These are phyloP conservation scores for Beverwykella pulmonaria DNA, from an alignment of 495 filamentous ascomycete genomes.

Conservation along the genomic window DNA sequence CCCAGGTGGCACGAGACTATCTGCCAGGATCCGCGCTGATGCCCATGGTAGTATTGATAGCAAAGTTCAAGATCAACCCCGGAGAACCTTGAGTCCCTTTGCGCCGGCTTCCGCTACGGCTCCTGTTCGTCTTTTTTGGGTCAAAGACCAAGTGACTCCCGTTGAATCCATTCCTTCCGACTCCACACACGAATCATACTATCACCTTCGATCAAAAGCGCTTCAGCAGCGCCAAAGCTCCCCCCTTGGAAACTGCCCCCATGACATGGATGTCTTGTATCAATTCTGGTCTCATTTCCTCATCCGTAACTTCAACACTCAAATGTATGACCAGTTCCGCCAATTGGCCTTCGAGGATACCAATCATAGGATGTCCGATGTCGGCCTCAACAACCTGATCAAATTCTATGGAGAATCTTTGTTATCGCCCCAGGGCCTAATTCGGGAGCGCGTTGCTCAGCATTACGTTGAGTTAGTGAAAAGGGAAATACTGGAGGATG, in stretches of 20 bases:
- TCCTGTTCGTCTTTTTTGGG: conserved; percentile 48
- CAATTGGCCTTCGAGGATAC: conserved; percentile 70
- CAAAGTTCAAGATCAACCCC: conserved; percentile 21
- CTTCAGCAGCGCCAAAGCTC: conserved; percentile 59
- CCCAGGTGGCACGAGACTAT: conserved; percentile 11
- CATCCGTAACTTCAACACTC: conserved; percentile 71
- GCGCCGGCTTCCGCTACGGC: conserved; percentile 3
- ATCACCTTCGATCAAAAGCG: conserved; percentile 58
- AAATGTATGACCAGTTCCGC: conserved; percentile 81
- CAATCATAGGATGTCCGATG: conserved; percentile 49
- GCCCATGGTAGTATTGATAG: conserved; percentile 33
- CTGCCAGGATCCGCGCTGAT: conserved; percentile 35
- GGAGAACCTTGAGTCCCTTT: conserved; percentile 24
- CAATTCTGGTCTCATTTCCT: conserved; percentile 81
- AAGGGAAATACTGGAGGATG: conserved; percentile 49
- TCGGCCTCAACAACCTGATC: conserved; percentile 60
- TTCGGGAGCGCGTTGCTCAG: conserved; percentile 55
- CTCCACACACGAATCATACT: conserved; percentile 58
- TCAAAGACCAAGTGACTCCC: conserved; percentile 51
- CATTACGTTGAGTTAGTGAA: conserved; percentile 60
- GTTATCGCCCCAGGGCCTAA: conserved; percentile 52
- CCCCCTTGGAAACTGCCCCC: conserved; percentile 52
- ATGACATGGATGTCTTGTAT: conserved; percentile 70
- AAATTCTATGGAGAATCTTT: conserved; percentile 62
- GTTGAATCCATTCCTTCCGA: conserved; percentile 49